A percentile compares a stretch with the other conserved stretches of the same genome.
phyloP scores from a whole-genome alignment of 805 yeast species.

The Lipomyces mesembrius region DNA sequence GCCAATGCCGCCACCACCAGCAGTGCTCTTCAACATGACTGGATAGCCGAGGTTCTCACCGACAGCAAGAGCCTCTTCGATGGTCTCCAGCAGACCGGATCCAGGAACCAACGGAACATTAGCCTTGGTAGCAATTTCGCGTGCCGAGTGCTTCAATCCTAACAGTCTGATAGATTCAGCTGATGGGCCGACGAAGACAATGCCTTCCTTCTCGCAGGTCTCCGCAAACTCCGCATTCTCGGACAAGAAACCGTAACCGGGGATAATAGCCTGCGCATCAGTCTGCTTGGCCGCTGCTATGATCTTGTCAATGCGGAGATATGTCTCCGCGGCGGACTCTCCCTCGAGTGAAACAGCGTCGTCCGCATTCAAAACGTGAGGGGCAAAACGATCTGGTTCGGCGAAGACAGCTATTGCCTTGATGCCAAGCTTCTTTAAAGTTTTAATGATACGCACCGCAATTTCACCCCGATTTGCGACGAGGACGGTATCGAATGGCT shows the following conservation, averaged over 20 bases:
- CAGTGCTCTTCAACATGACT: constrained; percentile 94
- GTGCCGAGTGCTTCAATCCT: constrained; percentile 95
- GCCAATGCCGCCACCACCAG: constrained; percentile 99
- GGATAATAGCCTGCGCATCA: constrained; percentile 92
- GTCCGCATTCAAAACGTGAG: constrained; percentile 85
- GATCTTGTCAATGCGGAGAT: constrained; percentile 82
- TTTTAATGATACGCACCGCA: constrained; percentile 90
- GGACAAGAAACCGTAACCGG: constrained; percentile 95
- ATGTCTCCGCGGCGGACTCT: constrained; percentile 85
- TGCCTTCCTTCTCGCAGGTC: constrained; percentile 77
- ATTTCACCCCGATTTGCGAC: constrained; percentile 98
- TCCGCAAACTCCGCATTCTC: constrained; percentile 97
- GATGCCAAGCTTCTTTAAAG: constrained; percentile 79
- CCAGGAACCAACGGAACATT: constrained; percentile 98
- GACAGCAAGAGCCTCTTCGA: constrained; percentile 73
- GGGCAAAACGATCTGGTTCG: constrained; percentile 85
- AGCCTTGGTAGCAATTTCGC: constrained; percentile 90
- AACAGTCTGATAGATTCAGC: constrained; percentile 89
- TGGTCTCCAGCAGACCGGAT: constrained; percentile 73
- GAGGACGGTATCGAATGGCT: constrained; percentile 55
- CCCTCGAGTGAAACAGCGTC: constrained; percentile 80
- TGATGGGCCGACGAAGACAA: constrained; percentile 94
- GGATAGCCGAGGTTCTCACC: constrained; percentile 82
- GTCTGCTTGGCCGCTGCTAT: constrained; percentile 81
- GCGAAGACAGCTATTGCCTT: constrained; percentile 86